Conservation (phyloP, 805 yeast species). For the Wickerhamomyces queroliae region DNA sequence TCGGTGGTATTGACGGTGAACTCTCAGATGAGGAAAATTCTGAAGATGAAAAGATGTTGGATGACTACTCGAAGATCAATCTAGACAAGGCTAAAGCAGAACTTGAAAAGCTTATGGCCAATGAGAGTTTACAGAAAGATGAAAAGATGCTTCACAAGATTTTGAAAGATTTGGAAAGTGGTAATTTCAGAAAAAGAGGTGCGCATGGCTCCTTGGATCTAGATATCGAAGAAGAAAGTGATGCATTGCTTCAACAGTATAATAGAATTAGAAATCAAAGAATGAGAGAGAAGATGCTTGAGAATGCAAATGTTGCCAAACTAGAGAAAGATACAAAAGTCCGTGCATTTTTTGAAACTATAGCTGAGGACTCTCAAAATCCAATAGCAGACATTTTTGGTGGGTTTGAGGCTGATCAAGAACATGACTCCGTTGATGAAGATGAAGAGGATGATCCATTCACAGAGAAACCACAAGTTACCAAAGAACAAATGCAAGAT, state of each 20-base stretch:
- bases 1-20: conserved; percentile 68
- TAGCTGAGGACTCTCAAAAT: conserved; percentile 41
- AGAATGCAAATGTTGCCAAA: conserved; percentile 36
- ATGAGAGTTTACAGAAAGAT: conserved; percentile 58
- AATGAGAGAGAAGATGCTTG: conserved; percentile 44
- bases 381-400: conserved; percentile 26
- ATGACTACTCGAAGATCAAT: conserved; percentile 55
- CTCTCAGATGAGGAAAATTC: conserved; percentile 50
- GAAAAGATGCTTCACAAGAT: conserved; percentile 59
- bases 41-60: conserved; percentile 75
- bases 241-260: conserved; percentile 44
- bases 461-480: conserved; percentile 19
- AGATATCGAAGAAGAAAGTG: conserved; percentile 74
- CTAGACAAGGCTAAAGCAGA: conserved; percentile 43
- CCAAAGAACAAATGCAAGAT: conserved; percentile 16
- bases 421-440: conserved; percentile 24
- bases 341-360: conserved; percentile 61
- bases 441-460: conserved; percentile 22
- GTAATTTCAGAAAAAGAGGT: conserved; percentile 57
- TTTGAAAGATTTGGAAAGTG: conserved; percentile 66
- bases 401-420: conserved; percentile 19
- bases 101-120: conserved; percentile 50
- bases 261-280: conserved; percentile 33
- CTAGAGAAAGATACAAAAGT: conserved; percentile 49
- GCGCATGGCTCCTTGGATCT: conserved; percentile 47